Conservation (phyloP, 139 green algal species). For the Coelastrella sp. region DNA sequence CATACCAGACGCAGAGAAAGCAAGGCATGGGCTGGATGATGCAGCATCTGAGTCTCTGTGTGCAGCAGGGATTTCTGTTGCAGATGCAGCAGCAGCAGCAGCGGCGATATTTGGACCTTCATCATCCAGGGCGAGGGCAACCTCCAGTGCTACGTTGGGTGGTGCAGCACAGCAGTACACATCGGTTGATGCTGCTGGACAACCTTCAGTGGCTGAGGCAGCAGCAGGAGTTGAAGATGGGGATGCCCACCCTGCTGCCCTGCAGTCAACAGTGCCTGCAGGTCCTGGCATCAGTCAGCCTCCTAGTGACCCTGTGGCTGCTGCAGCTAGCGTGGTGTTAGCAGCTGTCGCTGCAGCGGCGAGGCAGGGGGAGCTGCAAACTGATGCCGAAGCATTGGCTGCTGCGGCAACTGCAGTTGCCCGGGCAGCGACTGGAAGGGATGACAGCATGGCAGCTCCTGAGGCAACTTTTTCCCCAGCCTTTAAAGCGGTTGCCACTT, state of each 20-base stretch:
- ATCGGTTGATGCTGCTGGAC: neutral
- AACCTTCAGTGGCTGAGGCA: neutral
- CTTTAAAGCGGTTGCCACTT: neutral
- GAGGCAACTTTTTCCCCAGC: neutral
- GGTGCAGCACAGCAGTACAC: neutral
- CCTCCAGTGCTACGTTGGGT: neutral
- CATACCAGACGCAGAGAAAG: neutral
- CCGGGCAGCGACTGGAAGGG: neutral
- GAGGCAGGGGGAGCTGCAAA: neutral
- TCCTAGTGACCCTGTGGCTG: neutral
- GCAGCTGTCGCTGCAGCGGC: conserved; percentile 14
- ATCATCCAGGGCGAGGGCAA: neutral
- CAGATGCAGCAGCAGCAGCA: neutral
- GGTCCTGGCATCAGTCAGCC: neutral
- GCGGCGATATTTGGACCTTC: neutral
- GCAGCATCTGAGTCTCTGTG: neutral
- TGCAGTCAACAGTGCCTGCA: conserved; percentile 10
- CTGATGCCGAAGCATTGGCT: conserved; percentile 2
- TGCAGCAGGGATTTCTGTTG: neutral
- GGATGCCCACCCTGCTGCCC: neutral
- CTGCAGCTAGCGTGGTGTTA: neutral
- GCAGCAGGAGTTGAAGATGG: neutral
- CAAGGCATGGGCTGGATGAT: neutral
- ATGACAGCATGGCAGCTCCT: neutral
- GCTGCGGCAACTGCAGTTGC: conserved; percentile 31